phyloP scores from a whole-genome alignment of 768 basidiomycete genomes.

The Podaxis rugospora region DNA sequence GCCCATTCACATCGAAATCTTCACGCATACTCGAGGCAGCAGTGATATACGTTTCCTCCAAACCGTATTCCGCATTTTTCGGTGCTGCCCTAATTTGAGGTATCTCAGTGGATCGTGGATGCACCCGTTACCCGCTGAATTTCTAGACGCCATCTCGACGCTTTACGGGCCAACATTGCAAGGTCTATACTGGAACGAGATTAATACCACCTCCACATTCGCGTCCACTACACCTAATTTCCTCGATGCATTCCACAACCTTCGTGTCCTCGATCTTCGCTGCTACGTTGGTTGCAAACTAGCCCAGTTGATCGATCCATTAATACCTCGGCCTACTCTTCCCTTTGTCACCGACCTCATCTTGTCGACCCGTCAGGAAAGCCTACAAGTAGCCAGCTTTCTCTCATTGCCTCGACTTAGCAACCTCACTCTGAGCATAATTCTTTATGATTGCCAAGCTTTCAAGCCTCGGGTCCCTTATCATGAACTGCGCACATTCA shows the following conservation, averaged over 20 bases:
- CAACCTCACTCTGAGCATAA: conserved; percentile 26
- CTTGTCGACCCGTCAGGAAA: conserved; percentile 32
- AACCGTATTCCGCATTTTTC: conserved; percentile 39
- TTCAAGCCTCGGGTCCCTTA: conserved; percentile 28
- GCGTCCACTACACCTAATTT: conserved; percentile 30
- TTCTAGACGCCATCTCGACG: conserved; percentile 34
- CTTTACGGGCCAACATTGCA: conserved; percentile 37
- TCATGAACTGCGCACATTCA: conserved; percentile 29
- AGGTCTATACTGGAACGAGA: conserved; percentile 43
- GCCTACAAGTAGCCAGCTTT: conserved; percentile 32
- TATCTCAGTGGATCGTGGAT: conserved; percentile 46
- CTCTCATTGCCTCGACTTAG: conserved; percentile 39
- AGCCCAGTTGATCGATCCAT: conserved; percentile 12
- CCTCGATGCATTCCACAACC: conserved; percentile 33
- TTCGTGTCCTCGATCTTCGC: conserved; percentile 44
- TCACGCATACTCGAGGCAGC: conserved; percentile 39
- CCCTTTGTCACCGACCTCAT: conserved; percentile 40
- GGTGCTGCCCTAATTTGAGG: conserved; percentile 39
- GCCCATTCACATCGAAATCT: conserved; percentile 45
- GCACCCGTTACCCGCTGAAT: conserved; percentile 36
- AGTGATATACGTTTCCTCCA: conserved; percentile 33
- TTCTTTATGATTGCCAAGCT: background rate
- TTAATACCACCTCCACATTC: conserved; percentile 11
- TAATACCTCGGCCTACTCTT: conserved; percentile 24
- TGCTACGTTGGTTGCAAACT: conserved; percentile 29